phyloP scores from a whole-genome alignment of 768 basidiomycete genomes.

The Boletus sp. region DNA sequence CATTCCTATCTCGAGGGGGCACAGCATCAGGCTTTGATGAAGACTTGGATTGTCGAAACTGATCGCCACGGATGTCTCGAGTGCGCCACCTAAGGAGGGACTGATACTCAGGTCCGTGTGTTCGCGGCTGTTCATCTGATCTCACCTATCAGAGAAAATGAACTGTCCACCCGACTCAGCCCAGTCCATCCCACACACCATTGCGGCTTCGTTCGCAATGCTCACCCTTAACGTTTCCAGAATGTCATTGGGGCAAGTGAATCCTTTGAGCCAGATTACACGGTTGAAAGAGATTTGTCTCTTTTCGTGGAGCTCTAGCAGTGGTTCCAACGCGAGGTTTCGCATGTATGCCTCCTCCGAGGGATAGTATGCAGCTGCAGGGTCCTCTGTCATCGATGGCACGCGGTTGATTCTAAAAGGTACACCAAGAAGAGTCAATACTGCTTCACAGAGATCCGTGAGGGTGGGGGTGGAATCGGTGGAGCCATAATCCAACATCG shows the following conservation, averaged over 20 bases:
- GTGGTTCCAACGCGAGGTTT: slow-evolving; percentile 88
- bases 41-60: slow-evolving; percentile 95
- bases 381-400: slow-evolving; percentile 87
- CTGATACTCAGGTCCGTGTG: background rate
- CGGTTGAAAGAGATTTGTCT: slow-evolving; percentile 81
- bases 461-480: slow-evolving; percentile 93
- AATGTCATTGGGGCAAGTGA: slow-evolving; percentile 98
- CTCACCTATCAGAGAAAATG: slow-evolving; percentile 94
- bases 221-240: slow-evolving; percentile 93
- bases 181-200: slow-evolving; percentile 99
- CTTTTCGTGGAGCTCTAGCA: slow-evolving; percentile 74
- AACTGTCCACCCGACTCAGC: slow-evolving; percentile 96
- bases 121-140: background rate
- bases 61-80: slow-evolving; percentile 95
- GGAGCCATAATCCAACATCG: slow-evolving; percentile 96
- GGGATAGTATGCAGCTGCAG: slow-evolving; percentile 88
- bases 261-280: slow-evolving; percentile 98
- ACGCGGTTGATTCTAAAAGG: slow-evolving; percentile 92
- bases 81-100: slow-evolving; percentile 77
- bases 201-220: slow-evolving; percentile 86
- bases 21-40: slow-evolving; percentile 87
- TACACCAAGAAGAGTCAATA: slow-evolving; percentile 88
- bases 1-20: slow-evolving; percentile 84
- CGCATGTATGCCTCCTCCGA: slow-evolving; percentile 92
- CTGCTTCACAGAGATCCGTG: slow-evolving; percentile 91